These are phyloP conservation scores for Ogataea salicorniae DNA, from an alignment of 805 yeast genomes.

Conservation along the genomic window DNA sequence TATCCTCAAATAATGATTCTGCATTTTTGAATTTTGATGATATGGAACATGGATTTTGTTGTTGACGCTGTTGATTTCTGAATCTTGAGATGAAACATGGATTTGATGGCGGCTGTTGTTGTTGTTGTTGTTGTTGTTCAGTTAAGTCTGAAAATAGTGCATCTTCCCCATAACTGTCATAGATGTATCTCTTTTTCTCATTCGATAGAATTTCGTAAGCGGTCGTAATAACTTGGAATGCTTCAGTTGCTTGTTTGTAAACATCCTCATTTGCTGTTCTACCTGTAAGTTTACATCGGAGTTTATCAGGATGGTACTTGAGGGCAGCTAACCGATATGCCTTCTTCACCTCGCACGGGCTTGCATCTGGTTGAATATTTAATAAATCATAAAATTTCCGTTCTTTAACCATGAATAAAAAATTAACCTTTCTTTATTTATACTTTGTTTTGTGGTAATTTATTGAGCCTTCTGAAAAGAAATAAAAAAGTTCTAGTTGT, in stretches of 20 bases:
- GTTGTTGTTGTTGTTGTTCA: not conserved
- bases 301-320: slow-evolving; percentile 83
- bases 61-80: too few relatives aligned
- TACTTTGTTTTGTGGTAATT: too few relatives aligned
- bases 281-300: slow-evolving; percentile 36
- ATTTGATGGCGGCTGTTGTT: not conserved
- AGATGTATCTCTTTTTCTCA: slow-evolving; percentile 37
- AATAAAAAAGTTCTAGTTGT: too few relatives aligned
- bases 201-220: slow-evolving; percentile 64
- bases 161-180: slow-evolving; percentile 48
- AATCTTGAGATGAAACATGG: too few relatives aligned
- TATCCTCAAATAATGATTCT: slow-evolving; percentile 26
- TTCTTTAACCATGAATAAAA: slow-evolving; percentile 58
- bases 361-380: slow-evolving; percentile 59
- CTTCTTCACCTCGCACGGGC: slow-evolving; percentile 64
- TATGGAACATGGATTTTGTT: too few relatives aligned
- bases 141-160: slow-evolving; percentile 31
- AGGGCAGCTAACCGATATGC: slow-evolving; percentile 84
- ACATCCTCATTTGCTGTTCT: slow-evolving; percentile 30
- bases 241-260: slow-evolving; percentile 34
- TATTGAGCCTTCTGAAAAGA: too few relatives aligned
- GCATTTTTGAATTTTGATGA: slow-evolving; percentile 10
- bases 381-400: slow-evolving; percentile 68
- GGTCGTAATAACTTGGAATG: slow-evolving; percentile 55
- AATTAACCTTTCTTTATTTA: too few relatives aligned